Evolutionary conservation across 768 basidiomycete species (phyloP).

Genomic region (Tricholoma hemisulphureum): DNA sequence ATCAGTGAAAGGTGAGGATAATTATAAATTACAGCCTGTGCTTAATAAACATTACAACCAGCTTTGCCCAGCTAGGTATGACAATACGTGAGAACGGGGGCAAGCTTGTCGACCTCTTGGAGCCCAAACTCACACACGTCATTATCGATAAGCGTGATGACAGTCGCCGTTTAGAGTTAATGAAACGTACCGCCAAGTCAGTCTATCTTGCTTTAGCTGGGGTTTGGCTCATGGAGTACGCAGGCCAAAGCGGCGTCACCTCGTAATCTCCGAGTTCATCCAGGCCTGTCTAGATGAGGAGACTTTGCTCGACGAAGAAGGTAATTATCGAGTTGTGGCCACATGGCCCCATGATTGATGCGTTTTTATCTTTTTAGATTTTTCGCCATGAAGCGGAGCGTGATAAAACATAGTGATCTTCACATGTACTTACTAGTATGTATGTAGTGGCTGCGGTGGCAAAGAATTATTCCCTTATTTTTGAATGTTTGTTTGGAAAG

Average conservation of each 20-base stretch:
- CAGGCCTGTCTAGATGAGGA: constrained; percentile 78
- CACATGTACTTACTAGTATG: too few species aligned
- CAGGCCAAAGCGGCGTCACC: constrained; percentile 78
- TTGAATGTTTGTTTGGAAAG: constrained; percentile 9
- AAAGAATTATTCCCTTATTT: constrained; percentile 8
- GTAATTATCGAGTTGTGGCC: constrained; percentile 32
- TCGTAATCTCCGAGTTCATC: constrained; percentile 78
- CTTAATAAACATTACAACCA: constrained; percentile 27
- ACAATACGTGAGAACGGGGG: constrained; percentile 73
- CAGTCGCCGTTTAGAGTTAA: constrained; percentile 67
- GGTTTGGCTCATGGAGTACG: constrained; percentile 11
- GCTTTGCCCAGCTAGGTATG: constrained; percentile 52
- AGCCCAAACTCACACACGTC: constrained; percentile 84
- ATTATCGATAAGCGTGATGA: constrained; percentile 81
- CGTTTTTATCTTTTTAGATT: constrained; percentile 18
- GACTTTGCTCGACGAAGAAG: constrained; percentile 83
- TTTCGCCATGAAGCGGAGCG: constrained; percentile 22
- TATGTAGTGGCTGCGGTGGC: too few species aligned
- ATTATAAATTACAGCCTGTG: neutral
- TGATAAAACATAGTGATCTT: too few species aligned
- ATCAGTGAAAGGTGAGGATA: constrained; percentile 52
- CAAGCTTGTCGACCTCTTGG: constrained; percentile 59
- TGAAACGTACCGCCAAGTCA: constrained; percentile 70
- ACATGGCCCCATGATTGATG: neutral
- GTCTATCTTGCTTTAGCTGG: constrained; percentile 20